Conservation (phyloP, 1,284 basidiomycete species). For the Ganoderma leucocontextum region DNA sequence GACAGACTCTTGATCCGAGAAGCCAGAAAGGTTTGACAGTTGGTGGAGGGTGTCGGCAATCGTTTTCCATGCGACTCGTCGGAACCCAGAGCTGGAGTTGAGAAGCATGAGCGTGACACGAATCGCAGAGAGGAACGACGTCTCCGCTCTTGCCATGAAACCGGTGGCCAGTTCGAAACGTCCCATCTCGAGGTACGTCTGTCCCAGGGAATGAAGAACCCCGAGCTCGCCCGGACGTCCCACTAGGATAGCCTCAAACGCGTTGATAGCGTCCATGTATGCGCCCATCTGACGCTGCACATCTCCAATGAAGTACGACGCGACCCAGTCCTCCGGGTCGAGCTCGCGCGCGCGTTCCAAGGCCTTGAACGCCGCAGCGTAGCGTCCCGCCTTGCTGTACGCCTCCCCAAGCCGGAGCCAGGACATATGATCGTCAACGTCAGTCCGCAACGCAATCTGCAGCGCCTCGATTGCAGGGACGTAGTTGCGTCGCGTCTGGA, state of each 20-base stretch:
- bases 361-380: slow-evolving; percentile 91
- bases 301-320: slow-evolving; percentile 85
- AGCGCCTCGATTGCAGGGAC: slow-evolving; percentile 85
- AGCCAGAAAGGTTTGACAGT: slow-evolving; percentile 59
- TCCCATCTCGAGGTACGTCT: slow-evolving; percentile 80
- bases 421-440: slow-evolving; percentile 78
- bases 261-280: slow-evolving; percentile 76
- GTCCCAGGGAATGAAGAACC: slow-evolving; percentile 78
- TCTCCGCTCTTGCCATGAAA: slow-evolving; percentile 79
- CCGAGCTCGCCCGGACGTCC: slow-evolving; percentile 72
- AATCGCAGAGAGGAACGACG: slow-evolving; percentile 73
- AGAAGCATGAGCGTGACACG: slow-evolving; percentile 64
- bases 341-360: slow-evolving; percentile 80
- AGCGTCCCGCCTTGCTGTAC: slow-evolving; percentile 88
- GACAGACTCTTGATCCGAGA: slow-evolving; percentile 51
- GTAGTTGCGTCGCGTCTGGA: slow-evolving; percentile 80
- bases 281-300: slow-evolving; percentile 85
- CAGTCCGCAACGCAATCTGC: slow-evolving; percentile 88
- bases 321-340: slow-evolving; percentile 83
- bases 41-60: slow-evolving; percentile 82
- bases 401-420: slow-evolving; percentile 96
- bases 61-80: slow-evolving; percentile 87
- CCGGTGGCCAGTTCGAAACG: slow-evolving; percentile 71
- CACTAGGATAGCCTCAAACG: slow-evolving; percentile 68
- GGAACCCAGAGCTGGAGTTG: slow-evolving; percentile 65